Evolutionary conservation across 768 basidiomycete genomes (phyloP), one percentile per base, ranked within the genome.

Genomic region (Hericium alpestre): DNA sequence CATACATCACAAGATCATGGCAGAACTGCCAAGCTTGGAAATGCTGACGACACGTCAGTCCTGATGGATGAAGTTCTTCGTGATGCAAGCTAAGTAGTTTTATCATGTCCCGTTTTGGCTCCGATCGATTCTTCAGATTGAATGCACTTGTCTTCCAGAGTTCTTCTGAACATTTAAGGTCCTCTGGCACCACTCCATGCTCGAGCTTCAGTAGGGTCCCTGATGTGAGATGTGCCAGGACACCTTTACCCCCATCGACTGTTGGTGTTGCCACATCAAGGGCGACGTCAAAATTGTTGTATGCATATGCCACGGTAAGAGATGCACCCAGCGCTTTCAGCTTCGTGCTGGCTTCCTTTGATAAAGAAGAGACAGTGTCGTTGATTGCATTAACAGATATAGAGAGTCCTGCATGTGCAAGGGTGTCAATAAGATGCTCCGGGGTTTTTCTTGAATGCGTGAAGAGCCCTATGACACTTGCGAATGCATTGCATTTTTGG

Each of bases 111-210:
- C 1, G 53, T 46, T 39, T 38, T 40, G 11, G 38, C 11, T 22
- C 41, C 25, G 16, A 5, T 15, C 1, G 15, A 0, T 49, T 20
- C 2, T 38, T 38, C 40, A 55, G 62, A 52, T 73, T 73, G 22
- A 65, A 46, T 0, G 52, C 40, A n/a, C 63, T 69, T 39, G 51
- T 65, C 20, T 61, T 53, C 73, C 74, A 75, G 11, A 76, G 61
- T 37, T 70, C 61, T 3, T 68, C 53, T 0, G 70, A 68, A 56
- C 69, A 73, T 5, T 61, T 52, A 2, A 76, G 62, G 56, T 74
- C 68, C 1, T 66, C 56, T 0, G 53, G 12, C 6, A 37, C 52
- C 4, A 61, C 56, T 1, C 58, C 59, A 25, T 66, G 65, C 4
- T 54, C 52, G 4, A 75, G 62, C 16, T 59, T 68, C 20, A 76